These are phyloP conservation scores for Porodaedalea pini DNA, from an alignment of 1,284 basidiomycete genomes.

Conservation along the genomic window DNA sequence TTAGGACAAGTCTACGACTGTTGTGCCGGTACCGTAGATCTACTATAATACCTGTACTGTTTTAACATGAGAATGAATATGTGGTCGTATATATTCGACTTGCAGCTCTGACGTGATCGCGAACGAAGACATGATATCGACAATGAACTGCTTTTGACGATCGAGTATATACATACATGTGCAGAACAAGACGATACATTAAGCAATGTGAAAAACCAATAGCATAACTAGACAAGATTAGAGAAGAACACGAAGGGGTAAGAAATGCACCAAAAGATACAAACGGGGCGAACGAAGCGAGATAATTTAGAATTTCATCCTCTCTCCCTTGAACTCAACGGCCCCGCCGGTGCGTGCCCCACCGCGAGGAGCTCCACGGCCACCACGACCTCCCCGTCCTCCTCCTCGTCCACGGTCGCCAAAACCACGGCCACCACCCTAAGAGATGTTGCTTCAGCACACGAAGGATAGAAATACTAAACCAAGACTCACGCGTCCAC, in stretches of 20 bases:
- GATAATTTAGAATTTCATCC: slow-evolving; percentile 60
- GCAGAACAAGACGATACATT: slow-evolving; percentile 7
- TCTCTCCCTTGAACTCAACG: slow-evolving; percentile 72
- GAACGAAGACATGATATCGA: no score
- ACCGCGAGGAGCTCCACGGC: slow-evolving; percentile 31
- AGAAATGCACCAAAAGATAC: not conserved
- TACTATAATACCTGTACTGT: no score
- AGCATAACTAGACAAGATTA: not conserved
- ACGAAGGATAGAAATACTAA: slow-evolving; percentile 7
- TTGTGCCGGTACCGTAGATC: no score
- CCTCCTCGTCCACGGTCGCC: slow-evolving; percentile 46
- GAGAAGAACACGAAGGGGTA: not conserved
- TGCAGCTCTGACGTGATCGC: no score
- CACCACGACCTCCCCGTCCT: slow-evolving; percentile 35
- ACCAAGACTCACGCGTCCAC: slow-evolving; percentile 32
- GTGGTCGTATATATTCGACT: no score
- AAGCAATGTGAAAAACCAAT: not conserved
- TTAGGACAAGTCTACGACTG: no score
- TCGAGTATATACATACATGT: not conserved
- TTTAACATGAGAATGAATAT: no score
- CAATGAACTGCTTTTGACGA: slow-evolving; percentile 6
- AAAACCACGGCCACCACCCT: slow-evolving; percentile 36
- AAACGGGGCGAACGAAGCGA: not conserved
- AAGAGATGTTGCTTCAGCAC: slow-evolving; percentile 16
- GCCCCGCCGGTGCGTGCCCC: slow-evolving; percentile 72